Evolutionary conservation across 768 basidiomycete species (phyloP).

Genomic region (Coprinopsis marcescibilis): DNA sequence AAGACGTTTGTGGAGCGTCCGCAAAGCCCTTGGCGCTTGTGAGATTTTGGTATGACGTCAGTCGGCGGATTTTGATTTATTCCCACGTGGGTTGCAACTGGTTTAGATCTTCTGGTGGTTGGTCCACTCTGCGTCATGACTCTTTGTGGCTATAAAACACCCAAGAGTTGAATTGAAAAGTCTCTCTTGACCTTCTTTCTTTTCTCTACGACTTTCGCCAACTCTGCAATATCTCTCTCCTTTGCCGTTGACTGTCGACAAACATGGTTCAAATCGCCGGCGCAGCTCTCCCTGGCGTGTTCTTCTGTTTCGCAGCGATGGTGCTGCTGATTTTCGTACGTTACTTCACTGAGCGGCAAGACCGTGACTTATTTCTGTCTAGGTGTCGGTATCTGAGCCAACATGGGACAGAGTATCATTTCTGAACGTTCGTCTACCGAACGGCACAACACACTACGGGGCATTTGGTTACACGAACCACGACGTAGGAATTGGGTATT

Average conservation of each 20-base stretch:
- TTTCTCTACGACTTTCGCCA: neutral
- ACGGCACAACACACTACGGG: conserved; percentile 48
- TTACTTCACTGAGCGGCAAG: conserved; percentile 12
- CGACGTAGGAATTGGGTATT: conserved; percentile 51
- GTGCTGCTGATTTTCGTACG: conserved; percentile 65
- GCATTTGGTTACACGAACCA: conserved; percentile 75
- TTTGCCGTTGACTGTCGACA: neutral
- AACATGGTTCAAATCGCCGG: conserved; percentile 42
- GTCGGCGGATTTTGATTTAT: too few relatives aligned
- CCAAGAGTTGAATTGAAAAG: too few relatives aligned
- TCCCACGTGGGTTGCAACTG: too few relatives aligned
- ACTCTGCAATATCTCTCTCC: neutral
- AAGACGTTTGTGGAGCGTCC: too few relatives aligned
- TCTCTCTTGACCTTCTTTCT: neutral
- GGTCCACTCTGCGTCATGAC: too few relatives aligned
- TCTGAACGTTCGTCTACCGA: conserved; percentile 44
- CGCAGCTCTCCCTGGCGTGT: conserved; percentile 62
- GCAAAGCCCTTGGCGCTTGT: too few relatives aligned
- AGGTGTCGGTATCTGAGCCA: conserved; percentile 70
- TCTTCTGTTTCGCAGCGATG: conserved; percentile 67
- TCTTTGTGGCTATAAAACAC: too few relatives aligned
- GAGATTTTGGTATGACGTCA: too few relatives aligned
- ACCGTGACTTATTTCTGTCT: conserved; percentile 1
- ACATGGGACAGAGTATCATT: conserved; percentile 71
- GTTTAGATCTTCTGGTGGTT: too few relatives aligned